These are phyloP conservation scores for Amaranthus cruentus DNA, from an alignment of 148 eudicot species.

Conservation along the genomic window DNA sequence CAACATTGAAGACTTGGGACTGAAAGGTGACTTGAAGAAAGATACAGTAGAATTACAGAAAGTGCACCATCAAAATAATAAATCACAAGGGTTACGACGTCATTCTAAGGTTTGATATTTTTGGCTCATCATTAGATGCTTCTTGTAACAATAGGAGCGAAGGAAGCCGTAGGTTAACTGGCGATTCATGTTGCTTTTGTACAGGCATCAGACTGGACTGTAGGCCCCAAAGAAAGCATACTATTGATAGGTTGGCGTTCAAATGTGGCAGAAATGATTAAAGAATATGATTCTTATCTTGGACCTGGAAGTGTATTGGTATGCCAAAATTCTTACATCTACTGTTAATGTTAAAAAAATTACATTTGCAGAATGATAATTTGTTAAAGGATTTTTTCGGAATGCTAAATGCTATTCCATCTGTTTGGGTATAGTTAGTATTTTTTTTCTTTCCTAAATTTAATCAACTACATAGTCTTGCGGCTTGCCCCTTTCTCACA, in stretches of 20 bases:
- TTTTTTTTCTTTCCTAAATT: not conserved
- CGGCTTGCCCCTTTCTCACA: not conserved
- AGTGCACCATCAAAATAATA: conserved; percentile 43
- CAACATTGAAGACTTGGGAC: conserved; percentile 25
- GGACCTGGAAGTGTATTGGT: conserved; percentile 98
- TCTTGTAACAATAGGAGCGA: not conserved
- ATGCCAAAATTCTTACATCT: conserved; percentile 19
- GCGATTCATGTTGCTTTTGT: conserved; percentile 9
- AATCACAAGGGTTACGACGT: conserved; percentile 46
- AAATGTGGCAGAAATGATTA: conserved; percentile 73
- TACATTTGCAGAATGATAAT: not conserved
- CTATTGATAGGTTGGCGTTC: conserved; percentile 92
- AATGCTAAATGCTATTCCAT: not conserved
- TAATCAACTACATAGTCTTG: not conserved
- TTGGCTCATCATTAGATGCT: not conserved
- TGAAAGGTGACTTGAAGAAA: conserved; percentile 26
- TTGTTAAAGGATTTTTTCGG: not conserved
- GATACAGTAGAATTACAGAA: conserved; percentile 32
- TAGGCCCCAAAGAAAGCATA: conserved; percentile 79
- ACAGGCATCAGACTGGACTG: conserved; percentile 64
- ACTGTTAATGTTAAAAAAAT: not conserved
- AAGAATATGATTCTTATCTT: conserved; percentile 84
- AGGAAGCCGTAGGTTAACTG: not conserved
- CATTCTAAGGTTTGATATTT: conserved; percentile 63
- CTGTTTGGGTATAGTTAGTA: not conserved